These are phyloP conservation scores for Carex littledalei DNA, from an alignment of 176 grass and related monocot genomes.

Conservation along the genomic window DNA sequence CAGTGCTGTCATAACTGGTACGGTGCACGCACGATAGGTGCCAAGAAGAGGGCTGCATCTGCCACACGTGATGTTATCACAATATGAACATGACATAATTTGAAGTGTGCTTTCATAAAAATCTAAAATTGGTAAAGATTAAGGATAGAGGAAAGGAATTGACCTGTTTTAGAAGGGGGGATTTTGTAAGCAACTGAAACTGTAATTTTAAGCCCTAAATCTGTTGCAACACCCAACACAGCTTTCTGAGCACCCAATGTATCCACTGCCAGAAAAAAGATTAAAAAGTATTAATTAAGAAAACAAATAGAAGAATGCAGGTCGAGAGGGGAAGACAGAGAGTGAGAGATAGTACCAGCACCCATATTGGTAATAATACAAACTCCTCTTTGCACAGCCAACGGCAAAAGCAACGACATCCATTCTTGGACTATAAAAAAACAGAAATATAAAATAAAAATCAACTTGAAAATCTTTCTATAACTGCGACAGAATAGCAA, in stretches of 20 bases:
- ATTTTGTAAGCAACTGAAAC: constrained; percentile 66
- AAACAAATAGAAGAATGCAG: neutral
- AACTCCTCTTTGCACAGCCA: constrained; percentile 63
- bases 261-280: constrained; percentile 52
- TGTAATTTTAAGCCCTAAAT: constrained; percentile 59
- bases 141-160: neutral
- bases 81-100: constrained; percentile 31
- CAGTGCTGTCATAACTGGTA: neutral
- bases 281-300: constrained; percentile 7
- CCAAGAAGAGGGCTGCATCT: constrained; percentile 94
- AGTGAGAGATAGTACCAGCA: constrained; percentile 38
- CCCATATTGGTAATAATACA: constrained; percentile 95
- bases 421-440: constrained; percentile 66
- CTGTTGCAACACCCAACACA: constrained; percentile 52
- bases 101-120: neutral
- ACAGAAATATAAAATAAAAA: constrained; percentile 15
- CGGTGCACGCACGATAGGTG: constrained; percentile 61
- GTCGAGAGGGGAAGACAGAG: no score
- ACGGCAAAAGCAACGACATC: constrained; percentile 81
- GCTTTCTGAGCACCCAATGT: constrained; percentile 73
- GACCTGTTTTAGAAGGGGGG: neutral
- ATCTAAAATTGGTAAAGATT: neutral
- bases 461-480: constrained; percentile 8
- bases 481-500: neutral
- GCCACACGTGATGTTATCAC: constrained; percentile 91